Percentiles rank a stretch among this genome's conserved stretches.
Conservation (phyloP, 257 asterid species). For the Handroanthus guayacan region DNA sequence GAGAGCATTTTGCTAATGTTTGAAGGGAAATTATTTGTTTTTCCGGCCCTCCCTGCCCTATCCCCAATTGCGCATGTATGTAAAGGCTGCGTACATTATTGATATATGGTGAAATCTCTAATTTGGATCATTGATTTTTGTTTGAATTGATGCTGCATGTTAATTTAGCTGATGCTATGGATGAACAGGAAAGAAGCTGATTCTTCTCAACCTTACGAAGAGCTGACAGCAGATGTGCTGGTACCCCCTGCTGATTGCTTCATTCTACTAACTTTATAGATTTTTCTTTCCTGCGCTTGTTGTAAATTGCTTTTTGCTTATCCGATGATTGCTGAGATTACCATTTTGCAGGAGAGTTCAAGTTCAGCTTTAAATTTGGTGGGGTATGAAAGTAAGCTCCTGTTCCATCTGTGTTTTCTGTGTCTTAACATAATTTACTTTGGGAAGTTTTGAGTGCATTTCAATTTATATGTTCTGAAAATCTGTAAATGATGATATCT, state of each 20-base stretch:
- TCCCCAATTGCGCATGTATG: constrained; percentile 1
- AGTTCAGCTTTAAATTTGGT: constrained; percentile 61
- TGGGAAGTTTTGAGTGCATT: constrained; percentile 19
- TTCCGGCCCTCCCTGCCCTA: neutral
- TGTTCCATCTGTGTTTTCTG: constrained; percentile 16
- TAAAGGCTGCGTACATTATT: constrained; percentile 8
- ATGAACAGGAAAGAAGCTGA: constrained; percentile 72
- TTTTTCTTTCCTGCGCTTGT: constrained; percentile 3
- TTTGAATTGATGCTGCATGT: neutral
- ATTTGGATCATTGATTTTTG: neutral
- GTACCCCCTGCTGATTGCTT: constrained; percentile 43
- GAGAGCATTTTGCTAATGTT: constrained; percentile 7
- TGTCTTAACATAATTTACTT: constrained; percentile 5
- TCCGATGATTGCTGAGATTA: constrained; percentile 26
- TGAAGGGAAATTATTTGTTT: neutral
- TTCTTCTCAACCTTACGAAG: constrained; percentile 57
- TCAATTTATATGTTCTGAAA: constrained; percentile 26
- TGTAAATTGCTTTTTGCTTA: constrained; percentile 16
- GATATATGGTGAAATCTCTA: neutral
- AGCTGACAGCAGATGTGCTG: constrained; percentile 72
- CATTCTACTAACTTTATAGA: neutral
- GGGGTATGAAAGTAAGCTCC: constrained; percentile 74
- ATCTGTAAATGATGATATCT: neutral
- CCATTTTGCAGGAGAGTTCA: constrained; percentile 55
- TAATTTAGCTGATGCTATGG: constrained; percentile 22